Percentiles rank a stretch among this genome's conserved stretches.
Evolutionary conservation across 192 early-diverging fungal species (phyloP).

Genomic region (Anaeromyces robustus): DNA sequence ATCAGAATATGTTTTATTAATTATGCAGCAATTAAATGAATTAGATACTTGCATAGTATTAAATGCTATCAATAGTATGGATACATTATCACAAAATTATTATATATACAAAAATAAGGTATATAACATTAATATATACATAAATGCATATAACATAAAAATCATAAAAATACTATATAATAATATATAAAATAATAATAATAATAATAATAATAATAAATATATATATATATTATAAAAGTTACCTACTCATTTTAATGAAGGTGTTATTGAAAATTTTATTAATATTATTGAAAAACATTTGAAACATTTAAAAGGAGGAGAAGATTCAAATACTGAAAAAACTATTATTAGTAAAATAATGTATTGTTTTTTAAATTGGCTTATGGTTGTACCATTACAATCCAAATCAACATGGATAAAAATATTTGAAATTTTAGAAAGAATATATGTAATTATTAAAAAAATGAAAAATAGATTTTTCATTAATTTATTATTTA

Average conservation of each 20-base stretch:
- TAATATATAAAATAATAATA: neutral
- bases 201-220: constrained; percentile 1
- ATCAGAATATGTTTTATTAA: constrained; percentile 3
- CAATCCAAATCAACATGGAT: neutral
- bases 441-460: constrained; percentile 2
- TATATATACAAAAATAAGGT: neutral
- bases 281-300: constrained; percentile 54
- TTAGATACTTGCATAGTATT: constrained; percentile 8
- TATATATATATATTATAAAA: constrained; percentile 5
- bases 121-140: neutral
- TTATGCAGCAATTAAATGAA: neutral
- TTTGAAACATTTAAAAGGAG: constrained; percentile 22
- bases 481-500: neutral
- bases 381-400: neutral
- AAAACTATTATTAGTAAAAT: constrained; percentile 3
- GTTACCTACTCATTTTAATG: constrained; percentile 15
- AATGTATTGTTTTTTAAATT: neutral
- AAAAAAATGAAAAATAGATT: neutral
- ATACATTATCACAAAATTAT: neutral
- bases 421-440: constrained; percentile 4
- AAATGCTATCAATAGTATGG: constrained; percentile 4
- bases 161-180: too few relatives aligned
- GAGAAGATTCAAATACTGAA: constrained; percentile 3
- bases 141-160: too few relatives aligned
- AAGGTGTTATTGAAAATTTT: constrained; percentile 46